Base-by-base conservation (phyloP, 768 basidiomycete genomes). In the Lyophyllum decastes region DNA sequence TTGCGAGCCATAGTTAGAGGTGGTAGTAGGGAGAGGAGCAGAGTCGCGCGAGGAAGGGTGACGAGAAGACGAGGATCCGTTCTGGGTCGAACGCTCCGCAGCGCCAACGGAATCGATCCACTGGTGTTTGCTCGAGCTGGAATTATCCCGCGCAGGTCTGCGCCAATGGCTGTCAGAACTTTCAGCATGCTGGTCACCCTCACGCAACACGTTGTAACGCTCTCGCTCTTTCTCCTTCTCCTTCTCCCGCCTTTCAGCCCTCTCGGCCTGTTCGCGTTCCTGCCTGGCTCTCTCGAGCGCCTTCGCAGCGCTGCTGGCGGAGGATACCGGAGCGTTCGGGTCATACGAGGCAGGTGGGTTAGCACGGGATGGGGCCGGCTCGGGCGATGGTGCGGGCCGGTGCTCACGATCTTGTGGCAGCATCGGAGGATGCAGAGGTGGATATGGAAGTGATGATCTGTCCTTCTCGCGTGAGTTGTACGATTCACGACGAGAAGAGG, bases 271-370 rank as follows among this genome's bases (percentile, higher is more conserved):
- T 65, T 58, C 69, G 34, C 66, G 70, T 52, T 71, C 72, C 51
- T 58, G 59, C 49, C 60, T 57, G 49, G 68, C 75, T 61, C 61
- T 80, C 64, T 84, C 83, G 24, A 83, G 64, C 14, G 78, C 82
- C 72, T 79, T 76, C 4, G 84, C 84, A 49, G 76, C 81, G 38
- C 76, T 76, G 56, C 83, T 85, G 10, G 84, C 84, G 51, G 77
- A 76, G 22, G 81, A 82, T n/a, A 80, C 49, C 35, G 69, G 69
- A 47, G 67, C 48, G 38, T 58, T 25, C 63, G 50, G 61, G 4
- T 63, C 61, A 3, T 66, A 61, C 12, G 63, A 43, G 11, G 47
- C 43, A 6, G 60, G 38, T 17, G 53, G 60, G 12, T 40, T 54
- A 45, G 52, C 40, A 35, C 38, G 54, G 46, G 46, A 35, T 35